Evolutionary conservation across 2,329 filamentous ascomycete genomes (phyloP).

Genomic region (Colletotrichum cordylinicola): DNA sequence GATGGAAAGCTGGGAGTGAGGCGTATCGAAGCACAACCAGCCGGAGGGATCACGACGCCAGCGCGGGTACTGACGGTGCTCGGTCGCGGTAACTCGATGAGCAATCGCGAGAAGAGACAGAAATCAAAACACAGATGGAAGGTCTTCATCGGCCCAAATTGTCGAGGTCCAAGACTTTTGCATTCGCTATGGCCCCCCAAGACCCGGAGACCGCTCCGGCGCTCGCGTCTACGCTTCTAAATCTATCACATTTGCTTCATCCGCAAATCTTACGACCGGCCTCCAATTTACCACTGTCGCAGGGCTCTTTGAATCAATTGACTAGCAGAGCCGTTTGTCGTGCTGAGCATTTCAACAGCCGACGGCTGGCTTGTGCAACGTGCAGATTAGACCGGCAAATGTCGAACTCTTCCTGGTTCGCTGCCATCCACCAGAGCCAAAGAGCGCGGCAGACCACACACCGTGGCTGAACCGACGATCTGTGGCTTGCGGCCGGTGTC

Average conservation of each 20-base stretch:
- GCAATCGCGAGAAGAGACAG: background rate
- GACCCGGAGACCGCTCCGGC: background rate
- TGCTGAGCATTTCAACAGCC: background rate
- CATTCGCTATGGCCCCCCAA: background rate
- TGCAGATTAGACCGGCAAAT: background rate
- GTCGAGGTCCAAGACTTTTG: background rate
- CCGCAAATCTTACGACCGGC: background rate
- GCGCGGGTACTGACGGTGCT: background rate
- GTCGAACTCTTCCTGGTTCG: background rate
- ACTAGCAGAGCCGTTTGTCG: background rate
- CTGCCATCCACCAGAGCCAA: background rate
- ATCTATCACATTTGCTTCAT: background rate
- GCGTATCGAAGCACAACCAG: background rate
- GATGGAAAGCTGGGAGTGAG: background rate
- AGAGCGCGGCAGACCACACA: background rate
- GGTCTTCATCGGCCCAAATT: background rate
- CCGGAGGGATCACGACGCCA: background rate
- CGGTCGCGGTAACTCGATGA: background rate
- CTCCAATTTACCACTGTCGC: background rate
- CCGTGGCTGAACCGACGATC: background rate
- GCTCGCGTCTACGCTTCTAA: background rate
- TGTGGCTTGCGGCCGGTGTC: background rate
- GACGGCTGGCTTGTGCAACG: background rate
- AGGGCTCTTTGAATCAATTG: background rate
- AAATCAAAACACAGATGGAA: background rate